Evolutionary conservation across 176 grass and related monocot genomes (phyloP).

Genomic region (Triticum timopheevii): DNA sequence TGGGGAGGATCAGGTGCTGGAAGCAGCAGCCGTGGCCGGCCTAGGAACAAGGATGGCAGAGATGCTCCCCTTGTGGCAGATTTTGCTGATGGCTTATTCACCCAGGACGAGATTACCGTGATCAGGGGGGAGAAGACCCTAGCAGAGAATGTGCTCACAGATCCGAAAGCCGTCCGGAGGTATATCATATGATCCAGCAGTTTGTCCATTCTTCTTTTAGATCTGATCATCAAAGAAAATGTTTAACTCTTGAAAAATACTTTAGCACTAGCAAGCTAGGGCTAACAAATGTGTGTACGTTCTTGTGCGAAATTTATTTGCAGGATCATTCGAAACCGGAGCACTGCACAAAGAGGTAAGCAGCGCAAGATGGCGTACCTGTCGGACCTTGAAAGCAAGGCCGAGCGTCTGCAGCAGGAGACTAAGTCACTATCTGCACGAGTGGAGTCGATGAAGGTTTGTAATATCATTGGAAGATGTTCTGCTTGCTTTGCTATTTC

Average conservation of each 20-base stretch:
- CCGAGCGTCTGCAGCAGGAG: not conserved
- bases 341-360: not conserved
- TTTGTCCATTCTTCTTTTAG: not conserved
- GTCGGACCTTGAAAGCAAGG: conserved; percentile 31
- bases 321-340: conserved; percentile 27
- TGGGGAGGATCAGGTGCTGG: not conserved
- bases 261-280: not conserved
- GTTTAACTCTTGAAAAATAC: too few species aligned
- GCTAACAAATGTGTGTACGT: not conserved
- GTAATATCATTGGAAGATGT: too few species aligned
- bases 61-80: not conserved
- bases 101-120: not conserved
- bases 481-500: too few species aligned
- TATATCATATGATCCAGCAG: not conserved
- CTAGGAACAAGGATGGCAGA: not conserved
- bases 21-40: not conserved
- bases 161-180: conserved; percentile 68
- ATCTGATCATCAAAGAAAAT: not conserved
- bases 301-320: not conserved
- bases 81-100: not conserved
- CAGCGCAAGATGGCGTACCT: conserved; percentile 32
- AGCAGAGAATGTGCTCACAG: not conserved
- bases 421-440: not conserved
- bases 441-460: not conserved
- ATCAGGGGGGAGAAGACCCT: not conserved